A percentile compares a stretch with the other conserved stretches of the same genome.
These are phyloP conservation scores for Dendrobium officinale DNA, from an alignment of 106 monocot genomes.

Conservation along the genomic window DNA sequence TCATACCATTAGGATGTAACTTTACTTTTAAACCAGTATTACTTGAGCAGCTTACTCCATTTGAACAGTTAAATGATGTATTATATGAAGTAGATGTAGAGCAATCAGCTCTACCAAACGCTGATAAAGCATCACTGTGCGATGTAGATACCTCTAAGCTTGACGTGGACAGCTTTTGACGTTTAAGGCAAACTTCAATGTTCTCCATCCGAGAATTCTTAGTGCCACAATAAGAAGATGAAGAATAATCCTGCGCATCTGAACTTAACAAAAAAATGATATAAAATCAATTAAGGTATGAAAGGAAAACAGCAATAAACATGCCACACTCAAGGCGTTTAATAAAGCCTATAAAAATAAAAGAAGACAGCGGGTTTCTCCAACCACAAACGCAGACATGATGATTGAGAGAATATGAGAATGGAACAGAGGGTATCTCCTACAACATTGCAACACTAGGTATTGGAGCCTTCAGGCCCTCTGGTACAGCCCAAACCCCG, in stretches of 20 bases:
- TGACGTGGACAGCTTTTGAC: slow-evolving; percentile 26
- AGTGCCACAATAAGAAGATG: slow-evolving; percentile 8
- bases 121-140: slow-evolving; percentile 8
- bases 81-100: slow-evolving; percentile 23
- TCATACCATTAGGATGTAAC: slow-evolving; percentile 24
- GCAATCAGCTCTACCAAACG: slow-evolving; percentile 10
- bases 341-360: background rate
- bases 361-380: background rate
- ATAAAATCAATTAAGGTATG: background rate
- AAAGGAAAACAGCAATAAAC: background rate
- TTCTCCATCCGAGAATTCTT: slow-evolving; percentile 12
- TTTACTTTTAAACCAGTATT: slow-evolving; percentile 27
- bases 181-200: slow-evolving; percentile 27
- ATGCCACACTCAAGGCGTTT: background rate
- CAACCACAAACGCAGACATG: background rate
- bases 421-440: background rate
- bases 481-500: background rate
- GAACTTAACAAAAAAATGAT: slow-evolving; percentile 8
- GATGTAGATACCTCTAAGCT: slow-evolving; percentile 24
- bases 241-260: slow-evolving; percentile 18
- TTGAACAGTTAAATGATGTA: slow-evolving; percentile 17
- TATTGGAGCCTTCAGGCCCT: background rate
- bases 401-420: background rate
- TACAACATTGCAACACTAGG: background rate
- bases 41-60: slow-evolving; percentile 27